Base-by-base conservation (phyloP, 805 yeast species). In the Lipomyces anomalus region DNA sequence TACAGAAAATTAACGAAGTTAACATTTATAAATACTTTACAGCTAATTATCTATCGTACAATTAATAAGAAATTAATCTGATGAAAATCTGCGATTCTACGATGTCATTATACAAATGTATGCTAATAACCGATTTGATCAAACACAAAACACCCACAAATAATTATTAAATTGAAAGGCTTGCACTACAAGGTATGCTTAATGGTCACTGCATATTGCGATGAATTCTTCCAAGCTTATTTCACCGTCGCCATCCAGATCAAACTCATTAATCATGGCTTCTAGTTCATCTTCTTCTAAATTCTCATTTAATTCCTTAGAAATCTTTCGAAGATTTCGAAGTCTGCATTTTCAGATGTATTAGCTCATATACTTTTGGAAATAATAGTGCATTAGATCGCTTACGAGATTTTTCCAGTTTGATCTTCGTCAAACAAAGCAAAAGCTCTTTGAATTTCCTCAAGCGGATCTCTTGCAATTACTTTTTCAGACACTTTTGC, bases 231-330 rank as follows among this genome's bases (percentile, higher is more conserved):
- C 86, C 60, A 85, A 94, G 60, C 82, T 82, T 55, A 88, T 89
- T 55, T 85, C 95, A 41, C 97, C 97, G 64, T 92, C 97, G 45
- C 86, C 95, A 62, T 92, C 97, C 42, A 89, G 68, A 67, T 92
- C 99, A 61, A 92, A 92, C 64, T 90, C 97, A 22, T 44, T 44
- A 29, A 92, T 92, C 98, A 92, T 92, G 3, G 97, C 97, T 55
- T 84, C 75, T 42, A 92, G 70, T 61, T 92, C 98, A 48, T 87
- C 95, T 56, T 92, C 99, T 4, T 86, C 80, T 47, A 92, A 68
- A 57, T 82, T 84, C 64, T 92, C 98, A 2, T 96, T 97, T 47
- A 92, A 68, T 55, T 90, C 97, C 57, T 84, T 84, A 7, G 97
- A 92, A 1, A 90, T 95, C 50, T 92, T 75, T 63, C 94, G 78